Evolutionary conservation across 257 asterid genomes (phyloP).

Genomic region (Penstemon newberryi): DNA sequence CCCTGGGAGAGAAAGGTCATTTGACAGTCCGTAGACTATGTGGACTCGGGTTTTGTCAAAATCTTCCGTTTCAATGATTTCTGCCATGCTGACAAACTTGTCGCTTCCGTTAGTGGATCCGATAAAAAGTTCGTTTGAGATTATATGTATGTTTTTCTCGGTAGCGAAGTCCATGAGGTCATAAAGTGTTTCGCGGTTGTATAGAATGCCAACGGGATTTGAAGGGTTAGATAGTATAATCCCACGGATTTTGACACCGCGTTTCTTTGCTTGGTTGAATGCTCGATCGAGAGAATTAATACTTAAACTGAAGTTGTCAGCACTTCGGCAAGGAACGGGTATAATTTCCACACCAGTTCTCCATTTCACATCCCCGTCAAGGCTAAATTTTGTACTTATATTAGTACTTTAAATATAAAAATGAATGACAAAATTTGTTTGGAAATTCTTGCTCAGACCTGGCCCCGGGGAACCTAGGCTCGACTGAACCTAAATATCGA

Average conservation of each 20-base stretch:
- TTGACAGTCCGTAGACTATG: constrained; percentile 80
- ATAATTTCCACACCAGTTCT: constrained; percentile 88
- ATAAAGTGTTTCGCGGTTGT: constrained; percentile 51
- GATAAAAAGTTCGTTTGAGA: constrained; percentile 85
- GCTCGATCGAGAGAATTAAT: constrained; percentile 84
- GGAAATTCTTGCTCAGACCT: too few relatives aligned
- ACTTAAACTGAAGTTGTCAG: constrained; percentile 70
- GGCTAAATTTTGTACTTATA: constrained; percentile 26
- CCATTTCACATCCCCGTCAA: constrained; percentile 86
- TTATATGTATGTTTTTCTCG: constrained; percentile 85
- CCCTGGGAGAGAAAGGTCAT: constrained; percentile 86
- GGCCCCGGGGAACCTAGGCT: too few relatives aligned
- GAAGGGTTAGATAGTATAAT: constrained; percentile 86
- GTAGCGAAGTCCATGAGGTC: constrained; percentile 73
- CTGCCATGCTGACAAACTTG: constrained; percentile 90
- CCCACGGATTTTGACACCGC: constrained; percentile 90
- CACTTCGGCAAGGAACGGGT: constrained; percentile 90
- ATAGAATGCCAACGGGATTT: constrained; percentile 80
- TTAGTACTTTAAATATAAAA: too few relatives aligned
- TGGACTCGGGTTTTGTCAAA: constrained; percentile 81
- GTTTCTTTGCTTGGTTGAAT: constrained; percentile 82
- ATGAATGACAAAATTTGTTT: too few relatives aligned
- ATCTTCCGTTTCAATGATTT: constrained; percentile 67
- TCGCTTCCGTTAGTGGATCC: constrained; percentile 76
- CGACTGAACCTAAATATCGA: too few relatives aligned